Evolutionary conservation across 345 rosid species (phyloP).

Genomic region (Rhodamnia rubescens): DNA sequence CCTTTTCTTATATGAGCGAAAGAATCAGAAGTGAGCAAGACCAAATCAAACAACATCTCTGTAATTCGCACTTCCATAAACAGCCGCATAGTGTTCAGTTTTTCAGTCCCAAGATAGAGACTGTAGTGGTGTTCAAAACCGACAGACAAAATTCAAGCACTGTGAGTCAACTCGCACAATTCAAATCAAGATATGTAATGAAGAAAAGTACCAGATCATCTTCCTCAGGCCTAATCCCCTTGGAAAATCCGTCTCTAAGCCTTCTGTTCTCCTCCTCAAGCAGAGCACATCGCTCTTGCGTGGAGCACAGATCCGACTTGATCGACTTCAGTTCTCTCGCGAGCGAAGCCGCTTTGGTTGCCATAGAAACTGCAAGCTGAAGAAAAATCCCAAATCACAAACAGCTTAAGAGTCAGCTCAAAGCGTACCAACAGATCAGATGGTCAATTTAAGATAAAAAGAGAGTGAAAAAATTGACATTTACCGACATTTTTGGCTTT

Average conservation of each 20-base stretch:
- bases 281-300: conserved; percentile 65
- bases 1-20: neutral
- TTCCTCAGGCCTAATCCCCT: conserved; percentile 78
- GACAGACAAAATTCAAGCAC: neutral
- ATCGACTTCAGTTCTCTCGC: conserved; percentile 68
- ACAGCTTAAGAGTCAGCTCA: neutral
- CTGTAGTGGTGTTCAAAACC: neutral
- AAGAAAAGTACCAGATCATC: conserved; percentile 63
- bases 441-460: neutral
- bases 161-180: neutral
- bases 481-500: conserved; percentile 59
- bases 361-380: conserved; percentile 88
- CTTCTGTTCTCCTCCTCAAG: conserved; percentile 85
- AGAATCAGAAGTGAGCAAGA: neutral
- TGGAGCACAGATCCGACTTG: conserved; percentile 55
- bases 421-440: neutral
- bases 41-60: neutral
- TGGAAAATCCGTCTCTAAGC: conserved; percentile 64
- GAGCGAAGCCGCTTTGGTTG: conserved; percentile 64
- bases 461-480: neutral
- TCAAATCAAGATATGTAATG: neutral
- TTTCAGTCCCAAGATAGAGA: neutral
- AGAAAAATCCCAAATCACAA: neutral
- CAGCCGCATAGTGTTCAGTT: neutral
- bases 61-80: neutral